Evolutionary conservation across 2,329 filamentous ascomycete genomes (phyloP), one percentile per base, ranked within the genome.

Genomic region (Grosmannia serpens): DNA sequence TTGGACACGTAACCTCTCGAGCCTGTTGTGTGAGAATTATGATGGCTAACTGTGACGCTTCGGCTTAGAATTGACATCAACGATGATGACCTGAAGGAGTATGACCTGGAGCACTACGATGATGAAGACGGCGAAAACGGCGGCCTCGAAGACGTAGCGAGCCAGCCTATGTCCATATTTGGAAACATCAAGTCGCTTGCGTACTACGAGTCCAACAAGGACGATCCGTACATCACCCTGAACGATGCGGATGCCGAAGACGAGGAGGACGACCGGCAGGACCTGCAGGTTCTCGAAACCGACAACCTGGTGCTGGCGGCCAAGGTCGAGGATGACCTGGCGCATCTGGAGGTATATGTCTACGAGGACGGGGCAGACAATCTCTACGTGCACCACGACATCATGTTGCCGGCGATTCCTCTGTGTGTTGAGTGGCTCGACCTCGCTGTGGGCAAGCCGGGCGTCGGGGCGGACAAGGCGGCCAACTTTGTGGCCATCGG

Each of bases 301-400:
- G 94, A 99, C 74, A 99, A 97, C 70, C 78, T 99, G 61, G 80
- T 99, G 38, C 77, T 99, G 53, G 89, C 92, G 13, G 91, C 91
- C 64, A 92, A 96, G 75, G 87, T 97, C 56, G 94, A 99, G 73
- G 94, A 99, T 67, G 94, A 99, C 70, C 86, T 99, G 61, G 92
- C 94, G 22, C 92, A 97, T 72, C 79, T 99, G 29, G 94, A 99
- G 71, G 88, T 97, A 24, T 96, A 97, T 68, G 91, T 99, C 31
- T 99, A 97, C 74, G 94, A 99, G 72, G 94, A 97, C 66, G 84
- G 84, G 62, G 88, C 86, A 51, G 94, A 97, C 74, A 99, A 99
- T 70, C 85, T 99, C 61, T 99, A 99, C 71, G 92, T 99, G 27
- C 94, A 99, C 75, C 94, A 99, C 80, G 94, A 99, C 73, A 95